These are phyloP conservation scores for Nannizzia gypsea DNA, from an alignment of 2,329 filamentous ascomycete genomes.

Conservation along the genomic window DNA sequence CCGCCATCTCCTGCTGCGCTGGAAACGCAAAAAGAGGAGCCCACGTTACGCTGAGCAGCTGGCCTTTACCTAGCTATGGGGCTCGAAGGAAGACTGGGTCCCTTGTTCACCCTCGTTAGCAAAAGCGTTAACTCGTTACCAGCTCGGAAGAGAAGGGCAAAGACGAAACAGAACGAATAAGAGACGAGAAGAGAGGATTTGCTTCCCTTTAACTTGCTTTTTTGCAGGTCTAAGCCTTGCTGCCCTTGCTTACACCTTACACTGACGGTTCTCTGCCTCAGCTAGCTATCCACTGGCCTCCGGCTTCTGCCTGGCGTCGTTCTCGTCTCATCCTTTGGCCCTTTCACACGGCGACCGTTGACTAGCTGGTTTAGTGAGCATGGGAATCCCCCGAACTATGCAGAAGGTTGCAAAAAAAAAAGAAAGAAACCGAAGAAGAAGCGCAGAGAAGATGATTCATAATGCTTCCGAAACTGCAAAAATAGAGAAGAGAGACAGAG, in stretches of 20 bases:
- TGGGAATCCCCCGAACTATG: not conserved
- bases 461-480: conserved; percentile 2
- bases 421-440: not conserved
- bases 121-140: no score
- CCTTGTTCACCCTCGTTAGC: no score
- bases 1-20: not conserved
- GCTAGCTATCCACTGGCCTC: not conserved
- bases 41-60: not conserved
- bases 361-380: not conserved
- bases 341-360: not conserved
- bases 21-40: not conserved
- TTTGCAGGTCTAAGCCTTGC: conserved; percentile 4
- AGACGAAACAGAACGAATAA: not conserved
- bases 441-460: conserved; percentile 1
- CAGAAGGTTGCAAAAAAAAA: conserved; percentile 1
- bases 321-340: not conserved
- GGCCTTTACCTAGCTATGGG: not conserved
- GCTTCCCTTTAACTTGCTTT: not conserved
- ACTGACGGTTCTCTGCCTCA: not conserved
- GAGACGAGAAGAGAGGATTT: not conserved
- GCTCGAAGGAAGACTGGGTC: not conserved
- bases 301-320: not conserved
- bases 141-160: not conserved
- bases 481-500: not conserved
- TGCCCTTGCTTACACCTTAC: not conserved